phyloP scores from a whole-genome alignment of 2,329 filamentous ascomycete genomes.

The Colletotrichum sp. region DNA sequence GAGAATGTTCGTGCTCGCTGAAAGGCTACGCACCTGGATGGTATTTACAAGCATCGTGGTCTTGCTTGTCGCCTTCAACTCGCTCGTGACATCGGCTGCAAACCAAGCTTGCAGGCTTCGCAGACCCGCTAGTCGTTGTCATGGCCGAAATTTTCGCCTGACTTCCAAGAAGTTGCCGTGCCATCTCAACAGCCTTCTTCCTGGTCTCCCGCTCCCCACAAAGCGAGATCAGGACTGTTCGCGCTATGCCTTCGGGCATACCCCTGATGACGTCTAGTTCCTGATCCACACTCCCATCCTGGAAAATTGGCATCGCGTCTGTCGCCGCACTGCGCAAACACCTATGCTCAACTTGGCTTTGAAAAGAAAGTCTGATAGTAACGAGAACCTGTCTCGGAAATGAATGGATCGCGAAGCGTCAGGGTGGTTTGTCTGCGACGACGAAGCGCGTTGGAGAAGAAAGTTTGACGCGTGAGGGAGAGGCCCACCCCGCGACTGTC shows the following conservation, averaged over 20 bases:
- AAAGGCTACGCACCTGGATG: background rate
- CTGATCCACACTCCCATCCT: background rate
- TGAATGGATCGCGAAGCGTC: background rate
- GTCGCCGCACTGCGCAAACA: background rate
- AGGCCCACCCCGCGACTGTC: background rate
- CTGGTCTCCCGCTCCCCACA: background rate
- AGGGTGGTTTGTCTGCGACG: background rate
- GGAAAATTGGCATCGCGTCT: background rate
- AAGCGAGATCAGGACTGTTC: background rate
- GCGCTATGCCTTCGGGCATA: background rate
- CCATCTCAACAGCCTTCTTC: background rate
- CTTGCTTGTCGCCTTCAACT: background rate
- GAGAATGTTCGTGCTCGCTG: too few relatives aligned
- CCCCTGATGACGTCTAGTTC: background rate
- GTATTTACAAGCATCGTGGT: background rate
- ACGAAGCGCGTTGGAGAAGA: background rate
- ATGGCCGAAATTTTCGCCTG: background rate
- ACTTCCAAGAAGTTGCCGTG: background rate
- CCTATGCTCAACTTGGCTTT: background rate
- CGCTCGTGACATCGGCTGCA: background rate
- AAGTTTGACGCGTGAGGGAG: background rate
- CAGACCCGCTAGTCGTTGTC: background rate
- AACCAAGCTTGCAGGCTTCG: background rate
- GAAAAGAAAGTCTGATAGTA: background rate
- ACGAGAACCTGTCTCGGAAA: background rate